Evolutionary conservation across 1,284 basidiomycete species (phyloP).

Genomic region (Ganoderma sp.): DNA sequence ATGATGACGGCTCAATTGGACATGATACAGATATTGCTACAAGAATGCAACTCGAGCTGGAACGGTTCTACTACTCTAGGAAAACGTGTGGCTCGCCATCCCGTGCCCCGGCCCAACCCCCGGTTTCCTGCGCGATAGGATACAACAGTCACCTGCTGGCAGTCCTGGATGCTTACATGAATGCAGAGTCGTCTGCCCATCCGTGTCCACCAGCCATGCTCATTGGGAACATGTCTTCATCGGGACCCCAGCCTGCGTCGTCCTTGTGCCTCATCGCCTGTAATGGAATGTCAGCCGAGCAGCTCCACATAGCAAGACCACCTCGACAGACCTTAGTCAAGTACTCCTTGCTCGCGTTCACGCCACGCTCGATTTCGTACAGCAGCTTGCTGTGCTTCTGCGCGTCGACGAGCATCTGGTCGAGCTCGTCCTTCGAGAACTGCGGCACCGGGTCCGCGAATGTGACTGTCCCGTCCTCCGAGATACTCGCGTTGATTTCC

Average conservation of each 20-base stretch:
- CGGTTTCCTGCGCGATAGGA: background rate
- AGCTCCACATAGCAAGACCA: no score
- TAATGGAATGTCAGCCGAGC: background rate
- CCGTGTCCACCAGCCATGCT: slow-evolving; percentile 18
- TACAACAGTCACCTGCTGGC: background rate
- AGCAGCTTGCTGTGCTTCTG: slow-evolving; percentile 62
- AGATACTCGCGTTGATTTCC: slow-evolving; percentile 70
- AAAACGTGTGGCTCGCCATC: background rate
- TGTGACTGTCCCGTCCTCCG: slow-evolving; percentile 69
- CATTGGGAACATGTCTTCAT: slow-evolving; percentile 38
- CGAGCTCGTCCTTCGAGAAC: slow-evolving; percentile 70
- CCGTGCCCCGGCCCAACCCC: background rate
- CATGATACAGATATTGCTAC: slow-evolving; percentile 32
- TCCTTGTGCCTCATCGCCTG: slow-evolving; percentile 42
- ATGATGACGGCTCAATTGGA: background rate
- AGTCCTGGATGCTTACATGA: background rate
- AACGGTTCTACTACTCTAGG: background rate
- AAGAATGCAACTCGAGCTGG: slow-evolving; percentile 7
- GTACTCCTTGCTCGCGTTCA: slow-evolving; percentile 69
- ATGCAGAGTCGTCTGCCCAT: slow-evolving; percentile 32
- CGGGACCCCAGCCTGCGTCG: slow-evolving; percentile 35
- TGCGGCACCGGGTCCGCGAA: slow-evolving; percentile 67
- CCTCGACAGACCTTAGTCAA: slow-evolving; percentile 51
- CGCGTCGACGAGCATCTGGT: slow-evolving; percentile 64
- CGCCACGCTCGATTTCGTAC: slow-evolving; percentile 58